A percentile compares a stretch with the other conserved stretches of the same genome.
Evolutionary conservation across 495 filamentous ascomycete species (phyloP).

Genomic region (Hypoxylon subgilvum): DNA sequence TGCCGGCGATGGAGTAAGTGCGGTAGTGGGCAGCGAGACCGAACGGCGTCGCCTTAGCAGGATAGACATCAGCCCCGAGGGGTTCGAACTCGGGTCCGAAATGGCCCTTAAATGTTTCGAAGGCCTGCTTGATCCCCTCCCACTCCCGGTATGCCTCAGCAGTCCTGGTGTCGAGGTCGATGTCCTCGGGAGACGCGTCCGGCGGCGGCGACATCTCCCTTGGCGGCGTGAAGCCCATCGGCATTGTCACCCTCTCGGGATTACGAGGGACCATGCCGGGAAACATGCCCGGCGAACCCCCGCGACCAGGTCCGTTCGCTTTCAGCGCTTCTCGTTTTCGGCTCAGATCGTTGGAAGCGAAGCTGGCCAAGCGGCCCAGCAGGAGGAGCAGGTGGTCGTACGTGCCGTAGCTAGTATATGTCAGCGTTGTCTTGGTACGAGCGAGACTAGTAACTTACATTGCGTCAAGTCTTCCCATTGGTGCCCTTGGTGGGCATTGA

Average conservation of each 20-base stretch:
- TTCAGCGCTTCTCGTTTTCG: constrained; percentile 72
- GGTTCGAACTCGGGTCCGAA: constrained; percentile 81
- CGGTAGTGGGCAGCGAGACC: constrained; percentile 82
- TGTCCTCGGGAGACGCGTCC: constrained; percentile 39
- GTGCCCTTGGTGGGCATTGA: constrained; percentile 82
- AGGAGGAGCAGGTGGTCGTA: constrained; percentile 85
- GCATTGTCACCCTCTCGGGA: constrained; percentile 55
- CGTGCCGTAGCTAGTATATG: constrained; percentile 67
- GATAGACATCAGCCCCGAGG: constrained; percentile 76
- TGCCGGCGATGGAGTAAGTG: constrained; percentile 80
- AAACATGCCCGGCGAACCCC: constrained; percentile 52
- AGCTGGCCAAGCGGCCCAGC: constrained; percentile 80
- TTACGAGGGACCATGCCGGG: constrained; percentile 69
- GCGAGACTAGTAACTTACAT: constrained; percentile 52
- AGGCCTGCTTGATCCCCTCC: constrained; percentile 73
- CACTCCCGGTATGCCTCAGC: constrained; percentile 78
- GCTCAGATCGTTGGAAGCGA: constrained; percentile 75
- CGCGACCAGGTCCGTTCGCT: constrained; percentile 44
- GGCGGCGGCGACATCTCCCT: constrained; percentile 45
- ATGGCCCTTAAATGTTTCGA: constrained; percentile 65
- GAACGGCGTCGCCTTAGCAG: constrained; percentile 65
- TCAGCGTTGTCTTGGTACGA: constrained; percentile 4
- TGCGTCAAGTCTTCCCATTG: constrained; percentile 76
- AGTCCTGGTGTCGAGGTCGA: constrained; percentile 66
- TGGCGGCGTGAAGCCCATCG: constrained; percentile 62